Evolutionary conservation across 805 yeast genomes (phyloP).

Genomic region (Wickerhamomyces chaumierensis): DNA sequence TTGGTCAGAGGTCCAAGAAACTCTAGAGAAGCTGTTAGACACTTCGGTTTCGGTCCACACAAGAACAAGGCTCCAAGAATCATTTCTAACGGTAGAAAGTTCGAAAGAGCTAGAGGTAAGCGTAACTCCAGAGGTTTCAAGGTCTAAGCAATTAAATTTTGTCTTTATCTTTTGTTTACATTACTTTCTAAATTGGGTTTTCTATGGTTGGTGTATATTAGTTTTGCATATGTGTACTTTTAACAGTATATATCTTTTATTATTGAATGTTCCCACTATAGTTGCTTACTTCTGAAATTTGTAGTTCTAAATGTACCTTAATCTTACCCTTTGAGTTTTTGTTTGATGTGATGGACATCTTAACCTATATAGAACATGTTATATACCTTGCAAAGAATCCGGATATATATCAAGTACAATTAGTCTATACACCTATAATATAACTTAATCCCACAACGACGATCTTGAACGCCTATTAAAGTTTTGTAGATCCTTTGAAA

Average conservation of each 20-base stretch:
- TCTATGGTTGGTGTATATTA: slow-evolving; percentile 13
- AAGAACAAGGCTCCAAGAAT: slow-evolving; percentile 99
- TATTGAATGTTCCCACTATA: neutral
- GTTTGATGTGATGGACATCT: too few relatives aligned
- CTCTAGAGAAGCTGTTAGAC: slow-evolving; percentile 99
- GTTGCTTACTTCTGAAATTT: neutral
- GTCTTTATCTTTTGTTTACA: slow-evolving; percentile 1
- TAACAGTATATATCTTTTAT: slow-evolving; percentile 1
- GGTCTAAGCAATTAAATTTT: slow-evolving; percentile 52
- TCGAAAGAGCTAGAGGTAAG: slow-evolving; percentile 99
- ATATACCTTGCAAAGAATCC: too few relatives aligned
- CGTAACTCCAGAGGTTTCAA: slow-evolving; percentile 99
- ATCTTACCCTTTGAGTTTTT: too few relatives aligned
- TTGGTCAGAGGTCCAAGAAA: slow-evolving; percentile 98
- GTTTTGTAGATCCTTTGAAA: slow-evolving; percentile 4
- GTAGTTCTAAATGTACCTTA: too few relatives aligned
- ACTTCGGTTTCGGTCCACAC: slow-evolving; percentile 99
- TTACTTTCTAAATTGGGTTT: slow-evolving; percentile 3
- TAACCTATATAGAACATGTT: too few relatives aligned
- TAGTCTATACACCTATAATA: too few relatives aligned
- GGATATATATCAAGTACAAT: too few relatives aligned
- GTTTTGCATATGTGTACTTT: slow-evolving; percentile 2
- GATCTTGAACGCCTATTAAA: slow-evolving; percentile 2
- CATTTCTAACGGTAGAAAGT: slow-evolving; percentile 96
- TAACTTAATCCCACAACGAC: slow-evolving; percentile 7